Percentiles rank a stretch among this genome's conserved stretches.
These are phyloP conservation scores for Penicillium taxi DNA, from an alignment of 495 filamentous ascomycete species.

Conservation along the genomic window DNA sequence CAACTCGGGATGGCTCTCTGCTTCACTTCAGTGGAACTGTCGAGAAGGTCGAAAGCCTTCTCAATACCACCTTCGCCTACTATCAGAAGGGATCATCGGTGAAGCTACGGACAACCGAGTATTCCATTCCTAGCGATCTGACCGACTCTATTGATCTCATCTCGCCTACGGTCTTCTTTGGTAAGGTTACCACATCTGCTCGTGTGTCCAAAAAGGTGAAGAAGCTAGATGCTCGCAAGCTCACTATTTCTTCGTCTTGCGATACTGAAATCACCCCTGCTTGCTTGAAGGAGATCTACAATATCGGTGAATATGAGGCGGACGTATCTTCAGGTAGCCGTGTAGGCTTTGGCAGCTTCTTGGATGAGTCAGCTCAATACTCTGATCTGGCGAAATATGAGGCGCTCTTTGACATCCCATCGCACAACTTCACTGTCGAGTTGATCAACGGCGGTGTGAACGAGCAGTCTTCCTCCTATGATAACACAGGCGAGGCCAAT, in stretches of 20 bases:
- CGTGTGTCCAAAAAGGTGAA: conserved; percentile 12
- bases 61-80: conserved; percentile 40
- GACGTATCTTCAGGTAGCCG: conserved; percentile 37
- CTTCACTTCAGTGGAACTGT: conserved; percentile 44
- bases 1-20: conserved; percentile 35
- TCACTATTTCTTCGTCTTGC: conserved; percentile 33
- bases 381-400: conserved; percentile 29
- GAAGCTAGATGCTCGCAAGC: conserved; percentile 1
- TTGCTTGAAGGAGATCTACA: conserved; percentile 55
- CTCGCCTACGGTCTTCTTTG: conserved; percentile 53
- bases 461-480: conserved; percentile 35
- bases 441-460: conserved; percentile 49
- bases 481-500: conserved; percentile 51
- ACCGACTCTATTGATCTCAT: conserved; percentile 47
- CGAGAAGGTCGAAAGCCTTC: conserved; percentile 40
- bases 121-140: conserved; percentile 55
- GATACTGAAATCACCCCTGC: conserved; percentile 46
- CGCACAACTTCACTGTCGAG: conserved; percentile 49
- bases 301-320: conserved; percentile 43
- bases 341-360: conserved; percentile 51
- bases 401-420: conserved; percentile 25
- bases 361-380: conserved; percentile 39
- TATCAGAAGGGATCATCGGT: conserved; percentile 27
- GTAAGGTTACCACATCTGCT: conserved; percentile 27
- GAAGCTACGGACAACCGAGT: conserved; percentile 49